Percentiles rank a stretch among this genome's conserved stretches.
Evolutionary conservation across 352 stramenopile species (phyloP).

Genomic region (Globisporangium rhizosaccharum): DNA sequence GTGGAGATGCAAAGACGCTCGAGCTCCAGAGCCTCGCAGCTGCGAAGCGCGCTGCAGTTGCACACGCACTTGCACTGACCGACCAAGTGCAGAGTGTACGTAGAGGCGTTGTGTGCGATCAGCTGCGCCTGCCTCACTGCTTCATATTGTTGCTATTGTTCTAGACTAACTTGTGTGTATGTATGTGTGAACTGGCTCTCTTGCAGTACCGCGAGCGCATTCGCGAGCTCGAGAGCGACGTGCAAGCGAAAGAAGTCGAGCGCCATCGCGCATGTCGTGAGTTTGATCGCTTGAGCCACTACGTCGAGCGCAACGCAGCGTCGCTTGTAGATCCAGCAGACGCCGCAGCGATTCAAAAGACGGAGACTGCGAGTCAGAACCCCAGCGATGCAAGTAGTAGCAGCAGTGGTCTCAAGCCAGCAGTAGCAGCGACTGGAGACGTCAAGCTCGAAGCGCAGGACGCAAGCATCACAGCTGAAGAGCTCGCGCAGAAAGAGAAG

Average conservation of each 20-base stretch:
- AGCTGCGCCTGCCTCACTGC: neutral
- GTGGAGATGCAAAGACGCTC: conserved; percentile 16
- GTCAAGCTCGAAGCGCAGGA: conserved; percentile 2
- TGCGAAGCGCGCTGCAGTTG: conserved; percentile 45
- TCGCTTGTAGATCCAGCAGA: conserved; percentile 14
- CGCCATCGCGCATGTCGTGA: conserved; percentile 71
- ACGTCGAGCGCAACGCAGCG: conserved; percentile 29
- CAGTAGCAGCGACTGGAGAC: conserved; percentile 4
- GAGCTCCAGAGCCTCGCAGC: conserved; percentile 56
- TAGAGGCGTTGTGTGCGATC: neutral
- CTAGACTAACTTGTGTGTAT: conserved; percentile 2
- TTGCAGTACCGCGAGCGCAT: conserved; percentile 53
- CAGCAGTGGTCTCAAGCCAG: neutral
- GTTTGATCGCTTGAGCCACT: conserved; percentile 61
- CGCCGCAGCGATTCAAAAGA: conserved; percentile 18
- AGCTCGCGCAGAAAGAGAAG: conserved; percentile 26
- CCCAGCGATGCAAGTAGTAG: neutral
- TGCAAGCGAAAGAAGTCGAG: conserved; percentile 75
- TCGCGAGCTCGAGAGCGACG: conserved; percentile 48
- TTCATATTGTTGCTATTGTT: neutral
- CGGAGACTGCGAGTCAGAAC: neutral
- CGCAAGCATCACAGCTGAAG: conserved; percentile 22
- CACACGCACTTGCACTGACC: conserved; percentile 38
- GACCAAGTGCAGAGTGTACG: conserved; percentile 51
- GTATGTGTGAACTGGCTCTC: conserved; percentile 1